Percentiles rank a stretch among this genome's conserved stretches.
These are phyloP conservation scores for Coffea eugenioides DNA, from an alignment of 257 asterid species.

Conservation along the genomic window DNA sequence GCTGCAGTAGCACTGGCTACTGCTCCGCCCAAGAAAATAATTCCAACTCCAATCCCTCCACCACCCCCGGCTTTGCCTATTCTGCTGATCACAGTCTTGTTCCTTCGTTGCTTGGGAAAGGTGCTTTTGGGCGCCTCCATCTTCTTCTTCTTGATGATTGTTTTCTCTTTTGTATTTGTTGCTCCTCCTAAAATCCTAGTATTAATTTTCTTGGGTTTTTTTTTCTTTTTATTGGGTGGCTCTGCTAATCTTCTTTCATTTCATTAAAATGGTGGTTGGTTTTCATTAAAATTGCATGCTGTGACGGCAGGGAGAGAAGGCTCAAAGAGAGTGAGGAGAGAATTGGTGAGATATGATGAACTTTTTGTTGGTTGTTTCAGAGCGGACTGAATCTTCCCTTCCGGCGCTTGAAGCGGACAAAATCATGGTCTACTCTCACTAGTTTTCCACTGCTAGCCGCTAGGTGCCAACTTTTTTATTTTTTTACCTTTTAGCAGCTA, in stretches of 20 bases:
- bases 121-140: constrained; percentile 10
- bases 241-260: not conserved
- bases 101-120: constrained; percentile 14
- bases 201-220: not conserved
- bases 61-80: constrained; percentile 24
- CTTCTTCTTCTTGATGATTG: not conserved
- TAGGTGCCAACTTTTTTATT: too few relatives aligned
- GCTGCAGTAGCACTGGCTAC: constrained; percentile 66
- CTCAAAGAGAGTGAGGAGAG: not conserved
- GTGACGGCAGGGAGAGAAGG: not conserved
- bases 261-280: not conserved
- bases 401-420: constrained; percentile 35
- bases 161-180: too few relatives aligned
- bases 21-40: constrained; percentile 61
- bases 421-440: not conserved
- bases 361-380: constrained; percentile 13
- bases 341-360: not conserved
- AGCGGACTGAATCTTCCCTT: constrained; percentile 28
- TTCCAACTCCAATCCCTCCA: constrained; percentile 46
- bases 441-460: too few relatives aligned
- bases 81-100: constrained; percentile 26
- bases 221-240: too few relatives aligned
- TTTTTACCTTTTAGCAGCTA: too few relatives aligned
- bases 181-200: not conserved
- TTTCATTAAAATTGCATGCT: too few relatives aligned